These are phyloP conservation scores for Tilletia setariae DNA, from an alignment of 1,284 basidiomycete species.

Conservation along the genomic window DNA sequence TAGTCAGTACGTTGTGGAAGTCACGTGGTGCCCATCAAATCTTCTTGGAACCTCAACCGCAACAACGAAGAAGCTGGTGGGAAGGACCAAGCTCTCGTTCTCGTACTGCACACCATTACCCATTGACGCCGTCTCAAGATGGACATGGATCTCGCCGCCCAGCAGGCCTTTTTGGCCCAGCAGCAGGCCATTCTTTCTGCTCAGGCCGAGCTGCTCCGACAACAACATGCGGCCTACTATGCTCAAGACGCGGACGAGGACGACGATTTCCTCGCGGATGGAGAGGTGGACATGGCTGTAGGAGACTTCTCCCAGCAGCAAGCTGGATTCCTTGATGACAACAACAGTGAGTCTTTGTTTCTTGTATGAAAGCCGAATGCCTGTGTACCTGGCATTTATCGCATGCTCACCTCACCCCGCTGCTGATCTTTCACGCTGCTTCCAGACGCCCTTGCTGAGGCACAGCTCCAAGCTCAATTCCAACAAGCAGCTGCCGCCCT, in stretches of 20 bases:
- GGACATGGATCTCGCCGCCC: conserved; percentile 11
- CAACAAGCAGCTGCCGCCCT: conserved; percentile 47
- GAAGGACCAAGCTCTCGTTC: no score
- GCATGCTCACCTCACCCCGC: background rate
- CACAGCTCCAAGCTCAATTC: conserved; percentile 37
- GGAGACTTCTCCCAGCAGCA: conserved; percentile 22
- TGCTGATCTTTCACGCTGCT: conserved; percentile 16
- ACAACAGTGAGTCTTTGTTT: background rate
- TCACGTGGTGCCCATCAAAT: no score
- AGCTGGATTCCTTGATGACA: conserved; percentile 18
- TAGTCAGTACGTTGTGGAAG: no score
- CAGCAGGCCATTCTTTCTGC: conserved; percentile 9
- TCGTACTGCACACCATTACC: no score
- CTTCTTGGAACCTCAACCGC: no score
- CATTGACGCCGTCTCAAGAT: no score
- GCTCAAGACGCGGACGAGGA: conserved; percentile 30
- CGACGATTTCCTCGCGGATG: conserved; percentile 22
- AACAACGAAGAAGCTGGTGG: no score
- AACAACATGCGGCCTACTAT: conserved; percentile 22
- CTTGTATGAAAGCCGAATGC: background rate
- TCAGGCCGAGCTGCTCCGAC: conserved; percentile 12
- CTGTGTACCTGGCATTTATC: background rate
- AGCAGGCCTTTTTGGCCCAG: conserved; percentile 10
- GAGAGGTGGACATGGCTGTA: conserved; percentile 25
- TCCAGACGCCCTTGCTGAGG: conserved; percentile 36